Base-by-base conservation (phyloP, 1,284 basidiomycete species). In the Pascua guehoae region DNA sequence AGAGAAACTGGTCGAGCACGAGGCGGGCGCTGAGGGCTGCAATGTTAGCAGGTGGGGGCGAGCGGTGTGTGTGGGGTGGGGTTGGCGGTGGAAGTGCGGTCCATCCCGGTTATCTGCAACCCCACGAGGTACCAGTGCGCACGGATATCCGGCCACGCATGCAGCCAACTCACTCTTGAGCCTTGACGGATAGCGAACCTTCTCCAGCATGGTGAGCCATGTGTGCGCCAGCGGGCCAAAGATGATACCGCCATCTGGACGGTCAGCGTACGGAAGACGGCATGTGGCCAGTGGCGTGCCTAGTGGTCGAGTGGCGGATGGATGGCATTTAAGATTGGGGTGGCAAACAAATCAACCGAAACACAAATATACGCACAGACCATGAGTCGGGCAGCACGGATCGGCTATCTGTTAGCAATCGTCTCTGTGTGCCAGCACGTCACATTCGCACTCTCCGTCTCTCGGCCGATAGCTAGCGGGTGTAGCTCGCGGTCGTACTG, bases 181-280 rank as follows among this genome's bases (percentile, higher is more conserved):
- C 18, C 47, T 48, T 9, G 50, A 50, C 5, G 24, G 12, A 3
- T 50, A 37, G 45, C 56, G 36, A 32, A 58, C 53, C 38, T 39
- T 32, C 41, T 61, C 47, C 14, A 61, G 44, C n/a, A 56, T 42
- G 41, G 52, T 55, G 2, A 61, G 51, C 60, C 60, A 62, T 40
- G 41, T 59, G 49, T 62, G 61, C 10, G 61, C 61, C 0, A 62
- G 49, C 16, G 61, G 61, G 14, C 57, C 61, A 39, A 62, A 62
- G 9, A 62, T 56, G 7, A 46, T 52, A 10, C 58, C 50, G 5
- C 58, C 58, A 16, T 59, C 55, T 57, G 46, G 5, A 9, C 41
- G n/a, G 41, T 18, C 39, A 36, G 36, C 8, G 15, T 17, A n/a
- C 36, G 36, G 44, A 7, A 12, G 12, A 51, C 50, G 41, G n/a